These are phyloP conservation scores for Candida frijolesensis DNA, from an alignment of 1,139 yeast species.

Conservation along the genomic window DNA sequence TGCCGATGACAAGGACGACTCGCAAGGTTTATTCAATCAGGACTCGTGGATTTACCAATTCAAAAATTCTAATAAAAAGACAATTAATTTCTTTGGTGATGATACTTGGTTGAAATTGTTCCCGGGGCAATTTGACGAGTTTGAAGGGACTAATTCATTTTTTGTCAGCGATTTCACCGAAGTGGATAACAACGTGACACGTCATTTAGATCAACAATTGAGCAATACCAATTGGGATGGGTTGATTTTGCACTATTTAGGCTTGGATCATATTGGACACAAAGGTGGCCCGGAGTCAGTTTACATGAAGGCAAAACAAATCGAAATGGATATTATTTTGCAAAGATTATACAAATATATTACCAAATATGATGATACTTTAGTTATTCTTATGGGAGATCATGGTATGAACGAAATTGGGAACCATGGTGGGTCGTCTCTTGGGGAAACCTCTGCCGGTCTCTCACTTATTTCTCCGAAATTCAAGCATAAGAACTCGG, in stretches of 20 bases:
- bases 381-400: conserved; percentile 84
- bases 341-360: conserved; percentile 51
- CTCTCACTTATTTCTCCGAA: conserved; percentile 67
- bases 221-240: conserved; percentile 68
- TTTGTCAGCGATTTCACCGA: conserved; percentile 93
- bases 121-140: conserved; percentile 61
- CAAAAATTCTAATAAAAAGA: conserved; percentile 39
- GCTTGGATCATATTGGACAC: conserved; percentile 96
- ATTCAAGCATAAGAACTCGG: conserved; percentile 31
- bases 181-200: conserved; percentile 89
- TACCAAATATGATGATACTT: conserved; percentile 46
- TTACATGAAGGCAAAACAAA: conserved; percentile 79
- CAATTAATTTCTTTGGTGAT: conserved; percentile 87
- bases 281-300: conserved; percentile 87
- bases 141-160: conserved; percentile 91
- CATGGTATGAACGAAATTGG: conserved; percentile 96
- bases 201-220: conserved; percentile 71
- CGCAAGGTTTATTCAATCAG: conserved; percentile 72
- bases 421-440: conserved; percentile 93
- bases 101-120: conserved; percentile 96
- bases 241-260: conserved; percentile 84
- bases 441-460: conserved; percentile 90
- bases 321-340: conserved; percentile 79
- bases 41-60: conserved; percentile 90
- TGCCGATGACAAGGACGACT: conserved; percentile 80